Base-by-base conservation (phyloP, 257 asterid species). In the Lycium barbarum region DNA sequence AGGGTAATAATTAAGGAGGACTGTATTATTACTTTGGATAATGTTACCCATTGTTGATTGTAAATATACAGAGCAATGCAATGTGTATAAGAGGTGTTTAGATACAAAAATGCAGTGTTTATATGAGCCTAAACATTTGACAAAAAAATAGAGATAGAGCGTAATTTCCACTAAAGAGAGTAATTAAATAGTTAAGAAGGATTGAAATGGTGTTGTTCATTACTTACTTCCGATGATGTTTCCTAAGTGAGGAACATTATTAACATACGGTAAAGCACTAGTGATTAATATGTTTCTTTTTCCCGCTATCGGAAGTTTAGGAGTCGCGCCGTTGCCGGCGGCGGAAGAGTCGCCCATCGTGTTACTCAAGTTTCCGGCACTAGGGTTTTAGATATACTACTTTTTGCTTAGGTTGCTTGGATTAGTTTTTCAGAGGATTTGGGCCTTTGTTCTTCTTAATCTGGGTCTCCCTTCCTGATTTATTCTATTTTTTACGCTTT, bases 231-330 rank as follows among this genome's bases (percentile, higher is more conserved):
- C 99, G 86, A 96, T 96, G 85, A 96, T 92, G 91, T 96, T 96
- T 83, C 99, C 98, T 80, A 96, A 98, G 86, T 94, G 98, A 20
- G 99, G 99, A 26, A 96, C 97, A 87, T 96, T 96, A 82, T 94
- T 96, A 81, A 96, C 98, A 62, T 96, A 96, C 1, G 98, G 98
- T 87, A 96, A 84, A 26, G 99, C 99, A 82, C 98, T 93, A 62
- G 98, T 96, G 87, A 96, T 93, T 83, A 96, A 92, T 72, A 96
- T 84, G 79, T 96, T 96, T 78, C 98, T 87, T 89, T 92, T 92
- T 53, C 96, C 99, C 0, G 92, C 89, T 70, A 95, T 83, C 59
- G 99, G 99, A 1, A 95, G 91, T 90, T 92, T 94, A 4, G 88
- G 84, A 57, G 90, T 43, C 14, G 38, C 83, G 88, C 84, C 86